These are phyloP conservation scores for Naganishia antarctica DNA, from an alignment of 768 basidiomycete species.

Conservation along the genomic window DNA sequence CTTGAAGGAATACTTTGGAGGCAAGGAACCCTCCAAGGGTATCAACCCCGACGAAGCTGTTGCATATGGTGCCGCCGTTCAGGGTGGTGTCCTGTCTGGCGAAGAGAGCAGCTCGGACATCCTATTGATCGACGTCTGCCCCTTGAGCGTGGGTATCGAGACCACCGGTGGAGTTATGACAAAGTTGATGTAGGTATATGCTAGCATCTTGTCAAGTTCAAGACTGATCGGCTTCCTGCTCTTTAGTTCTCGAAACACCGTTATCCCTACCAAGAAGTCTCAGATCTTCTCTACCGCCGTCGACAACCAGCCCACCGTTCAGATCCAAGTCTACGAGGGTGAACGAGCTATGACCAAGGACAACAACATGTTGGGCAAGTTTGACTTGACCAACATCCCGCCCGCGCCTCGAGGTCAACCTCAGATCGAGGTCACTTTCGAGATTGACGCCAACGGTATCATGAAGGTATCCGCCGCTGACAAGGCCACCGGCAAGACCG, in stretches of 20 bases:
- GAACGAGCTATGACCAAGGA: constrained; percentile 98
- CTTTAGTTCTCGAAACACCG: constrained; percentile 39
- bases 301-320: constrained; percentile 51
- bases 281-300: constrained; percentile 51
- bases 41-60: constrained; percentile 99
- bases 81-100: constrained; percentile 95
- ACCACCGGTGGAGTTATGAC: constrained; percentile 99
- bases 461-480: constrained; percentile 91
- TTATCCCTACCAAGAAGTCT: constrained; percentile 50
- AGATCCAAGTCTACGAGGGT: constrained; percentile 63
- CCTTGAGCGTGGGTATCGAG: constrained; percentile 69
- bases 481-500: constrained; percentile 92
- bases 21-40: constrained; percentile 97
- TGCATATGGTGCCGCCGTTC: constrained; percentile 97
- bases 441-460: constrained; percentile 76
- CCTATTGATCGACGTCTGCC: constrained; percentile 86
- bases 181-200: constrained; percentile 61
- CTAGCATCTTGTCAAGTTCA: neutral
- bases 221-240: constrained; percentile 2
- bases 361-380: constrained; percentile 97
- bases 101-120: constrained; percentile 82
- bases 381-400: constrained; percentile 92
- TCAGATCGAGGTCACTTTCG: constrained; percentile 95
- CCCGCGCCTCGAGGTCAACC: constrained; percentile 97
- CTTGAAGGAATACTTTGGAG: constrained; percentile 97